Base-by-base conservation (phyloP, 495 filamentous ascomycete species). In the Aspergillus kassunensis region DNA sequence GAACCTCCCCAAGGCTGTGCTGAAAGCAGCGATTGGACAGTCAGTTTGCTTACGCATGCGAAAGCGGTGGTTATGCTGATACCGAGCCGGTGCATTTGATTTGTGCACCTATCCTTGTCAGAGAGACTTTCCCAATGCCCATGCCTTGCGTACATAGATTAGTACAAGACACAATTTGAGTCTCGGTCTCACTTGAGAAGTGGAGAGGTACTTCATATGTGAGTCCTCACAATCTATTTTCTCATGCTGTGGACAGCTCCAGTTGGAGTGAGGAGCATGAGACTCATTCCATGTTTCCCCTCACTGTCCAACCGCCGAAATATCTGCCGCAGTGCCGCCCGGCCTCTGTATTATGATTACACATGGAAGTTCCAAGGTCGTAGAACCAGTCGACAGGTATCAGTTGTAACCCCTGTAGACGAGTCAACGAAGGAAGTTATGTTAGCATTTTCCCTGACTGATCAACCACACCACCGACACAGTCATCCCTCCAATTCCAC, bases 391-490 rank as follows among this genome's bases (percentile, higher is more conserved):
- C n/a, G n/a, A n/a, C n/a, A n/a, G n/a, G n/a, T n/a, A n/a, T n/a
- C n/a, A n/a, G n/a, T n/a, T n/a, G n/a, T n/a, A n/a, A n/a, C n/a
- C n/a, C n/a, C n/a, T n/a, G n/a, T n/a, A n/a, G n/a, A 16, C 15
- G 20, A 27, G 24, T 9, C 19, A 6, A 10, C 10, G 16, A 13
- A 18, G 36, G 36, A 40, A 21, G 16, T 5, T 18, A 20, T 33
- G 42, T 24, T 13, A 27, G 42, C 36, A 45, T 45, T 27, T 44
- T 12, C 15, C 15, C 24, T 27, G 63, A 60, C 53, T 53, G 62
- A 69, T 63, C 61, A 68, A 61, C 63, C 61, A 67, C 64, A 53
- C 30, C 39, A 42, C 39, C 9, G 33, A 33, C 53, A 49, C 39
- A 56, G 58, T 60, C 65, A 64, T 54, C 60, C 61, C 24, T 54